phyloP scores from a whole-genome alignment of 139 green algal genomes.

The Choricystis sp. region DNA sequence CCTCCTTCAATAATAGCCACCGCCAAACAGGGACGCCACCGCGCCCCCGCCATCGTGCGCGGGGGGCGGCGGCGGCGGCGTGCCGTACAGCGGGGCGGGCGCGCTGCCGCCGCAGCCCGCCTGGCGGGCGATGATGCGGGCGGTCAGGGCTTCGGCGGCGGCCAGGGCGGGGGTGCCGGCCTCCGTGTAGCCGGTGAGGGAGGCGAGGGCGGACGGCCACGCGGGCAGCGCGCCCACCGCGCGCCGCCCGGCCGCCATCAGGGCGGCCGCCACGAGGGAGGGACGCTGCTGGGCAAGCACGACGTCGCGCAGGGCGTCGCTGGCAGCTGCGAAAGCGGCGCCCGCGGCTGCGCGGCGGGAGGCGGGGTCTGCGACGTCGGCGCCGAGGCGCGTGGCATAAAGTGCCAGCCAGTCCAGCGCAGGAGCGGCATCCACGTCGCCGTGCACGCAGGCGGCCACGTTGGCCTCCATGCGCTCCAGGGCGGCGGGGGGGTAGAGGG shows the following conservation, averaged over 20 bases:
- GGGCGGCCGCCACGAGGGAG: slow-evolving; percentile 3
- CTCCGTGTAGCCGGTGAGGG: slow-evolving; percentile 14
- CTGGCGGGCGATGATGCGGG: background rate
- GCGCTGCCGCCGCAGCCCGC: too few species aligned
- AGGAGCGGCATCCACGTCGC: slow-evolving; percentile 31
- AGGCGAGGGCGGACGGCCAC: slow-evolving; percentile 20
- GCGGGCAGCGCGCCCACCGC: slow-evolving; percentile 16
- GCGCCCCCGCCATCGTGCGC: background rate
- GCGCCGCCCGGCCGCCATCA: slow-evolving; percentile 15
- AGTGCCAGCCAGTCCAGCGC: slow-evolving; percentile 46
- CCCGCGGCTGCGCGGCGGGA: slow-evolving; percentile 5
- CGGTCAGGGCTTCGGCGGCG: background rate
- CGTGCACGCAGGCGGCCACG: slow-evolving; percentile 11
- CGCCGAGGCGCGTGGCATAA: slow-evolving; percentile 56
- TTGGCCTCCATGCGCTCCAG: slow-evolving; percentile 17
- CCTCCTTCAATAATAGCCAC: too few species aligned
- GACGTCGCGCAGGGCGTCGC: slow-evolving; percentile 8
- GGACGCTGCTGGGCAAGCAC: background rate
- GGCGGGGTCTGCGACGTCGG: slow-evolving; percentile 1
- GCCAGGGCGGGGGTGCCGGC: background rate
- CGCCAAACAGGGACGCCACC: too few species aligned
- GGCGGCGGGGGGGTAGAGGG: background rate
- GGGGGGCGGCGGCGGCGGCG: too few species aligned
- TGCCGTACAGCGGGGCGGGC: too few species aligned
- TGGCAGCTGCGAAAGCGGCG: slow-evolving; percentile 14